Percentiles rank a stretch among this genome's conserved stretches.
phyloP scores from a whole-genome alignment of 2,329 filamentous ascomycete genomes.

The Dactylonectria estremocensis region DNA sequence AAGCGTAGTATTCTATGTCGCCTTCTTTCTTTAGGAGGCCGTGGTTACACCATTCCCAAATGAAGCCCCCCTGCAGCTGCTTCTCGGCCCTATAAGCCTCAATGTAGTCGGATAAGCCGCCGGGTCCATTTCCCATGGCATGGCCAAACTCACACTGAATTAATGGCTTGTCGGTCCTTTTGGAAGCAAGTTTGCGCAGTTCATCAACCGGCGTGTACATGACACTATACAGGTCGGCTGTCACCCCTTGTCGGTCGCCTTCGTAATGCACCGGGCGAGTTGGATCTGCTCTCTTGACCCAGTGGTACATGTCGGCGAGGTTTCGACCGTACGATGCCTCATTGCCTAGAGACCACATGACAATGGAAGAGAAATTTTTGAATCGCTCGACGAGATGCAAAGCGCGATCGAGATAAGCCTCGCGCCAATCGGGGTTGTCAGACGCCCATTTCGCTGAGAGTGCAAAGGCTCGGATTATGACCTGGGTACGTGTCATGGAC shows the following conservation, averaged over 20 bases:
- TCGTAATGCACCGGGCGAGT: slow-evolving; percentile 76
- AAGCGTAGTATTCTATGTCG: slow-evolving; percentile 53
- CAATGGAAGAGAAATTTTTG: slow-evolving; percentile 74
- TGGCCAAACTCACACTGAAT: slow-evolving; percentile 70
- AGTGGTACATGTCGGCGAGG: slow-evolving; percentile 77
- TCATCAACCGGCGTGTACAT: slow-evolving; percentile 74
- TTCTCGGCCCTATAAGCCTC: slow-evolving; percentile 72
- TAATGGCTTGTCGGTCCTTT: slow-evolving; percentile 63
- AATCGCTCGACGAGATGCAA: slow-evolving; percentile 74
- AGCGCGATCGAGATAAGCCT: slow-evolving; percentile 78
- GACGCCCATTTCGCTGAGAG: slow-evolving; percentile 57
- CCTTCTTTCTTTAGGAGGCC: slow-evolving; percentile 29
- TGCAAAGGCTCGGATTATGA: not conserved
- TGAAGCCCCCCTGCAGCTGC: slow-evolving; percentile 72
- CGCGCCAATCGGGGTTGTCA: slow-evolving; percentile 73
- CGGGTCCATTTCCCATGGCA: slow-evolving; percentile 82
- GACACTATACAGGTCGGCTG: slow-evolving; percentile 74
- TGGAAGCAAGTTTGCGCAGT: slow-evolving; percentile 17
- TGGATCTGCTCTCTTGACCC: slow-evolving; percentile 69
- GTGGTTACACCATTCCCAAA: slow-evolving; percentile 77
- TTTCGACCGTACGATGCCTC: slow-evolving; percentile 80
- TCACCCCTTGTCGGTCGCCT: slow-evolving; percentile 69
- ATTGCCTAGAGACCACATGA: slow-evolving; percentile 82
- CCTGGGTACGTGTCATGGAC: not conserved
- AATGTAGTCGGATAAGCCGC: slow-evolving; percentile 77